A percentile compares a stretch with the other conserved stretches of the same genome.
These are phyloP conservation scores for Posidonia oceanica DNA, from an alignment of 116 monocot genomes.

Conservation along the genomic window DNA sequence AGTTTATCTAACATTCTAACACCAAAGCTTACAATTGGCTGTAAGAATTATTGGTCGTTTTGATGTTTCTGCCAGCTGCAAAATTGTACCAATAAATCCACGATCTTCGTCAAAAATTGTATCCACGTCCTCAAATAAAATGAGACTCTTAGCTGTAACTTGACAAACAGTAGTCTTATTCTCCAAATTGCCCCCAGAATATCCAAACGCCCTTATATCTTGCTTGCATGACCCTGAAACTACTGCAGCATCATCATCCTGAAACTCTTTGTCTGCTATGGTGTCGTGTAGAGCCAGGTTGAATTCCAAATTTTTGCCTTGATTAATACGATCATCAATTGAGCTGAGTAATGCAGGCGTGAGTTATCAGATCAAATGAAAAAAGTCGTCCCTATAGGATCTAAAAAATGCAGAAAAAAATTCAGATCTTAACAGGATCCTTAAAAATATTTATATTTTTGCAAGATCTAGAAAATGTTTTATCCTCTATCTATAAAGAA, in stretches of 20 bases:
- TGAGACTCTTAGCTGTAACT: conserved; percentile 46
- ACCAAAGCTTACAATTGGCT: conserved; percentile 58
- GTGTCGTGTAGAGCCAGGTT: not conserved
- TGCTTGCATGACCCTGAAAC: conserved; percentile 10
- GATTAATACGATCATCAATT: conserved; percentile 17
- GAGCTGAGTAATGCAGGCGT: conserved; percentile 33
- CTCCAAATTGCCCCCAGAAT: conserved; percentile 6
- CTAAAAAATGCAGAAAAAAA: not conserved
- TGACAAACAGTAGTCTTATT: conserved; percentile 18
- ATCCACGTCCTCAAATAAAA: conserved; percentile 96
- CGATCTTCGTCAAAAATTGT: conserved; percentile 83
- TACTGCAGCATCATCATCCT: conserved; percentile 9
- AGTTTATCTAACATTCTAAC: not conserved
- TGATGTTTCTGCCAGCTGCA: conserved; percentile 72
- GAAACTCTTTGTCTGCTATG: conserved; percentile 9
- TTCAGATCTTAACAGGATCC: too few species aligned
- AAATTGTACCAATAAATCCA: conserved; percentile 70
- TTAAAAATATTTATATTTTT: too few species aligned
- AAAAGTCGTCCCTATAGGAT: not conserved
- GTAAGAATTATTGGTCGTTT: conserved; percentile 94
- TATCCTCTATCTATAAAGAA: too few species aligned
- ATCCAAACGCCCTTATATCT: not conserved
- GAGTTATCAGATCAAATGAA: not conserved
- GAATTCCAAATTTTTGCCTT: conserved; percentile 10
- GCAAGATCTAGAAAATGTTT: too few species aligned